Conservation (phyloP, 768 basidiomycete species). For the Serpula lacrymans region DNA sequence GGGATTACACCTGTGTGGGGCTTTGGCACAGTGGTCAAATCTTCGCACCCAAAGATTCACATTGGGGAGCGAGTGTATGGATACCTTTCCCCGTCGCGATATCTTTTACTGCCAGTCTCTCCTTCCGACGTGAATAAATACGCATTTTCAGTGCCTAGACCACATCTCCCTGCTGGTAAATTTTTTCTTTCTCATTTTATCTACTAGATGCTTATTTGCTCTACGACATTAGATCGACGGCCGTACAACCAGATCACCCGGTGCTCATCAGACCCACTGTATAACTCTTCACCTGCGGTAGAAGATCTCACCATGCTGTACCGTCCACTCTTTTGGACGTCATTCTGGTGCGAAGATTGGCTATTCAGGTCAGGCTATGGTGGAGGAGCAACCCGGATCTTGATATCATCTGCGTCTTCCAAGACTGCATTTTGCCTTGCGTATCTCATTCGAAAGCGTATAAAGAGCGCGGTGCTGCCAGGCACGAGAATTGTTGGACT, state of each 20-base stretch:
- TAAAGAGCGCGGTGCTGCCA: conserved; percentile 6
- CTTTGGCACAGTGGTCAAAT: conserved; percentile 55
- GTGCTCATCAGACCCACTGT: conserved; percentile 54
- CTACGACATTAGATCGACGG: conserved; percentile 48
- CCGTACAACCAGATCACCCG: conserved; percentile 69
- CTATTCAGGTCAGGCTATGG: conserved; percentile 48
- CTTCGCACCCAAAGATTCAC: conserved; percentile 44
- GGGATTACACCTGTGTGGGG: conserved; percentile 74
- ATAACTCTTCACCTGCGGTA: conserved; percentile 39
- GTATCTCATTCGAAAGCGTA: conserved; percentile 51
- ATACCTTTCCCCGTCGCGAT: conserved; percentile 53
- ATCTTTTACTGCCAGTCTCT: conserved; percentile 52
- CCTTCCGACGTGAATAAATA: conserved; percentile 47
- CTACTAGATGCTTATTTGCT: conserved; percentile 1
- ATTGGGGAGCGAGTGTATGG: conserved; percentile 64
- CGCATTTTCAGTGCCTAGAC: conserved; percentile 55
- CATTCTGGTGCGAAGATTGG: conserved; percentile 77
- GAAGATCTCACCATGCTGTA: conserved; percentile 74
- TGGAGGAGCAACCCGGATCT: conserved; percentile 41
- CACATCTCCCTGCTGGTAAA: conserved; percentile 59
- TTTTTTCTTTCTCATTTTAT: neutral
- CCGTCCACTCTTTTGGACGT: conserved; percentile 71
- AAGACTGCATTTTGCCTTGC: conserved; percentile 73
- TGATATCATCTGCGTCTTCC: conserved; percentile 69
- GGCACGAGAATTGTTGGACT: conserved; percentile 49